Evolutionary conservation across 306 rosid species (phyloP).

Genomic region (Vicia villosa): DNA sequence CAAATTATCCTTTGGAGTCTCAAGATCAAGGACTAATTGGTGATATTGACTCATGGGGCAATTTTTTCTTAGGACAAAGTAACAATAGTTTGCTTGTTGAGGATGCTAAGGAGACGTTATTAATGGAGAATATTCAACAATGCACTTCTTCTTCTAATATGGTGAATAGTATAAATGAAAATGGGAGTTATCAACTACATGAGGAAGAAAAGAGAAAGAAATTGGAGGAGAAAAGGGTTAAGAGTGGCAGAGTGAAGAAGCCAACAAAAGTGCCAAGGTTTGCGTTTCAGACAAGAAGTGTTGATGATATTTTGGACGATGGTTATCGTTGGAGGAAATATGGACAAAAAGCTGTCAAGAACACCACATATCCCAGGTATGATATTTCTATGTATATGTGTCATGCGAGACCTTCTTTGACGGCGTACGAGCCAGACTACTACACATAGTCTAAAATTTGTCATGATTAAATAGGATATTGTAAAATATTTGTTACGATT

Average conservation of each 20-base stretch:
- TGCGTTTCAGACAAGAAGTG: slow-evolving; percentile 87
- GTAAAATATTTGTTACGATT: no score
- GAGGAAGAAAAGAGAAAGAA: slow-evolving; percentile 38
- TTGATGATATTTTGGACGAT: slow-evolving; percentile 89
- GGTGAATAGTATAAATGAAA: slow-evolving; percentile 25
- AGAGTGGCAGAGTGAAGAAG: slow-evolving; percentile 48
- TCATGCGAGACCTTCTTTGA: no score
- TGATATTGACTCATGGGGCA: slow-evolving; percentile 66
- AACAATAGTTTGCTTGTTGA: slow-evolving; percentile 11
- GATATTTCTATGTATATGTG: not conserved
- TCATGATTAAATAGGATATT: no score
- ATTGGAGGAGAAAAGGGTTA: slow-evolving; percentile 37
- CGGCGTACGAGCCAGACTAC: no score
- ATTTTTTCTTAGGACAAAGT: slow-evolving; percentile 54
- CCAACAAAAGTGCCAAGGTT: slow-evolving; percentile 65
- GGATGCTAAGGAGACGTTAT: slow-evolving; percentile 24
- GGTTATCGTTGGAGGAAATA: slow-evolving; percentile 98
- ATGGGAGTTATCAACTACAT: slow-evolving; percentile 2
- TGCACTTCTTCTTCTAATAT: slow-evolving; percentile 24
- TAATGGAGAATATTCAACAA: slow-evolving; percentile 16
- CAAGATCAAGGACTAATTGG: slow-evolving; percentile 37
- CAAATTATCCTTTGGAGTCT: slow-evolving; percentile 38
- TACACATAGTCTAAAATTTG: no score
- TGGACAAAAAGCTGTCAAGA: slow-evolving; percentile 93
- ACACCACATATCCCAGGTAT: slow-evolving; percentile 77